phyloP scores from a whole-genome alignment of 768 basidiomycete species.

The Pholiota microspora region DNA sequence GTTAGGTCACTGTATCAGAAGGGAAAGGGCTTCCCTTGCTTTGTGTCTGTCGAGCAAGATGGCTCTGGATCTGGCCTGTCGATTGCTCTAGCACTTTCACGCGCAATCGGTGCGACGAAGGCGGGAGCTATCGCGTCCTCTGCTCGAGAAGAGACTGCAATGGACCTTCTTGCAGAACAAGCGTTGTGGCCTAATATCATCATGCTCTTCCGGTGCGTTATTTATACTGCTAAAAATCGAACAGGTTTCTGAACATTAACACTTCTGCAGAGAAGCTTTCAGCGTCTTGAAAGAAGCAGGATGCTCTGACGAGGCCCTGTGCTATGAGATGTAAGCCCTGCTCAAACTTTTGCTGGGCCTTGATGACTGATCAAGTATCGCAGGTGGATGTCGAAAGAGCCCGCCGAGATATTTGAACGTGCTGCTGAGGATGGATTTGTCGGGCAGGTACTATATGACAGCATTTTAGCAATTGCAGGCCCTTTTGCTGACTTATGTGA shows the following conservation, averaged over 20 bases:
- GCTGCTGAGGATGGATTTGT: slow-evolving; percentile 69
- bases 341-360: neutral
- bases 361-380: neutral
- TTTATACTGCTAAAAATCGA: neutral
- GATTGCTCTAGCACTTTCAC: slow-evolving; percentile 51
- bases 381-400: slow-evolving; percentile 75
- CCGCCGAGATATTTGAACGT: slow-evolving; percentile 66
- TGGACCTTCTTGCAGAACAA: slow-evolving; percentile 62
- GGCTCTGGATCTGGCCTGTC: slow-evolving; percentile 47
- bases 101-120: slow-evolving; percentile 60
- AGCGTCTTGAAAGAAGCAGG: slow-evolving; percentile 61
- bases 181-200: slow-evolving; percentile 69
- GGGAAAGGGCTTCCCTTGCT: slow-evolving; percentile 62
- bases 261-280: slow-evolving; percentile 49
- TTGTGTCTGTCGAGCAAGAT: slow-evolving; percentile 63
- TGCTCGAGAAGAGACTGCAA: slow-evolving; percentile 59
- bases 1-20: slow-evolving; percentile 61
- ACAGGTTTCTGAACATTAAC: neutral
- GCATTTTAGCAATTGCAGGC: no score
- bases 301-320: slow-evolving; percentile 64
- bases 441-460: slow-evolving; percentile 38
- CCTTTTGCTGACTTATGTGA: neutral
- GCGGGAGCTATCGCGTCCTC: slow-evolving; percentile 64
- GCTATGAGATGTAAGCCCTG: slow-evolving; percentile 57
- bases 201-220: slow-evolving; percentile 51